These are phyloP conservation scores for Candida ovalis DNA, from an alignment of 805 yeast species.

Conservation along the genomic window DNA sequence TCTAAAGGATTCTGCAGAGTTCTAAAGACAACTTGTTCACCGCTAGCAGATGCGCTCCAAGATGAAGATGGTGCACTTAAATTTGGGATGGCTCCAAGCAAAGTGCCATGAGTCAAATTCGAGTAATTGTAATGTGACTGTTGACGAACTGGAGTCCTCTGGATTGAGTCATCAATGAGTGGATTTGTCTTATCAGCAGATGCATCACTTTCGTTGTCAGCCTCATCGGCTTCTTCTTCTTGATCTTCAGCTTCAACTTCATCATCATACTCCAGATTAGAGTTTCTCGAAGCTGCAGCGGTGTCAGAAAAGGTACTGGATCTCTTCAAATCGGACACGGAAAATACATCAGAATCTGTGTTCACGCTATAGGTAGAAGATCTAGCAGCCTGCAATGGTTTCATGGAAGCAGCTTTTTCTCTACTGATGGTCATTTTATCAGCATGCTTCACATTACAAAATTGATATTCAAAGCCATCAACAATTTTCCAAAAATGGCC, in stretches of 20 bases:
- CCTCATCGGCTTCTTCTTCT: slow-evolving; percentile 9
- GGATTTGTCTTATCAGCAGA: not conserved
- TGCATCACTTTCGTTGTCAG: slow-evolving; percentile 7
- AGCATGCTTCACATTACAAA: slow-evolving; percentile 58
- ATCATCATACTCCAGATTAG: not conserved
- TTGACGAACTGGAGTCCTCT: slow-evolving; percentile 2
- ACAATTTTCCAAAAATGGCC: slow-evolving; percentile 94
- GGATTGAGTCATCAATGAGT: not conserved
- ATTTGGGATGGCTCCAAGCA: slow-evolving; percentile 31
- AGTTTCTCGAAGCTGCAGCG: not conserved
- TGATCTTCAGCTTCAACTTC: slow-evolving; percentile 9
- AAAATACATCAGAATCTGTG: slow-evolving; percentile 13
- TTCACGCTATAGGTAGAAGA: slow-evolving; percentile 2
- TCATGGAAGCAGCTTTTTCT: not conserved
- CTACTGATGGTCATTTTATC: slow-evolving; percentile 29
- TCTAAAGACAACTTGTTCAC: slow-evolving; percentile 31
- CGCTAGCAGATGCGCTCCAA: slow-evolving; percentile 40
- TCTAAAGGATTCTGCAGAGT: slow-evolving; percentile 35
- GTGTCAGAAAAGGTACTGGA: slow-evolving; percentile 13
- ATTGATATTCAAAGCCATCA: slow-evolving; percentile 77
- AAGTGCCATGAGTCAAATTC: not conserved
- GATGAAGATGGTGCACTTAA: slow-evolving; percentile 36
- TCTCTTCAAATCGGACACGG: slow-evolving; percentile 5
- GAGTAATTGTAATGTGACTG: not conserved
- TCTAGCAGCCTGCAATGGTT: not conserved